Conservation (phyloP, 495 filamentous ascomycete genomes). For the Annulohypoxylon maeteangense region DNA sequence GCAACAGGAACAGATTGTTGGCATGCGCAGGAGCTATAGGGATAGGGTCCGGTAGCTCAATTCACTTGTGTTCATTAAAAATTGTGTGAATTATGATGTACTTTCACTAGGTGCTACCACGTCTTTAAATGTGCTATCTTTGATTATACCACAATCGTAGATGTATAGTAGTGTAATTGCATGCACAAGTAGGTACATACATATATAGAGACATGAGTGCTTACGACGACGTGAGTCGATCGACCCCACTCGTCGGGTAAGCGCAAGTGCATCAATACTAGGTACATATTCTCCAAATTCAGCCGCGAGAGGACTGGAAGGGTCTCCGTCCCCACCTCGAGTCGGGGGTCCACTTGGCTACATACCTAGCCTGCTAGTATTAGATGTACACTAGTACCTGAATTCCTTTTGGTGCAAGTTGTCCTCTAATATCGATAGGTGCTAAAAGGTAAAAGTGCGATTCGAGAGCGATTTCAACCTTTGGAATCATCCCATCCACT, state of each 20-base stretch:
- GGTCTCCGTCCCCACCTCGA: neutral
- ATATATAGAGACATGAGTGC: too few species aligned
- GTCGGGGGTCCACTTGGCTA: neutral
- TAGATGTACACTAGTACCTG: neutral
- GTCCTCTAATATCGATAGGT: constrained; percentile 31
- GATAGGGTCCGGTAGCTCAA: constrained; percentile 36
- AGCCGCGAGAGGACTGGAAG: constrained; percentile 34
- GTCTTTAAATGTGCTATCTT: neutral
- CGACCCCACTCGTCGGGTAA: constrained; percentile 1
- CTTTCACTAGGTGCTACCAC: neutral
- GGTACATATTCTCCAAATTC: constrained; percentile 26
- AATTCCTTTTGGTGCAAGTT: constrained; percentile 42
- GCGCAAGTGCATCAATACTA: neutral
- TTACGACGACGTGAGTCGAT: neutral
- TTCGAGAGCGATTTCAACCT: neutral
- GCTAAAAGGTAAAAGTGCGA: neutral
- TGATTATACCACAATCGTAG: neutral
- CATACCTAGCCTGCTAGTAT: neutral
- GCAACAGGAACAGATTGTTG: constrained; percentile 42
- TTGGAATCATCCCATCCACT: neutral
- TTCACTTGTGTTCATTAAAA: constrained; percentile 25
- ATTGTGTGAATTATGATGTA: neutral
- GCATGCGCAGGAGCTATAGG: constrained; percentile 32
- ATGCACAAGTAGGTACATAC: too few species aligned
- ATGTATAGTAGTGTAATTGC: too few species aligned